Evolutionary conservation across 83 land plant species (phyloP).

Genomic region (Diphasiastrum complanatum): DNA sequence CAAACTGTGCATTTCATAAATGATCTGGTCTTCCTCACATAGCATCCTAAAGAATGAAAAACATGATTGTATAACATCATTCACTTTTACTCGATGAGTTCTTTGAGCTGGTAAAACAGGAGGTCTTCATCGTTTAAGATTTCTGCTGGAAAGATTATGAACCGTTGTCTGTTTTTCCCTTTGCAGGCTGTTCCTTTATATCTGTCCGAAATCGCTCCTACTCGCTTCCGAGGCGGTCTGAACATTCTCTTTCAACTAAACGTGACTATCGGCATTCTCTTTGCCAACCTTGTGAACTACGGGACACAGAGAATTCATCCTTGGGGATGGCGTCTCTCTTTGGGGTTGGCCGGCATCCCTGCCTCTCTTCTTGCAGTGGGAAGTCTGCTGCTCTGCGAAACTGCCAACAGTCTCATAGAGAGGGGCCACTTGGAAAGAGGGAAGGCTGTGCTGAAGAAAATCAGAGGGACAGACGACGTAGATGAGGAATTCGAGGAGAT

Average conservation of each 20-base stretch:
- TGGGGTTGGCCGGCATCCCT: constrained; percentile 25
- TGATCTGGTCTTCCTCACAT: too few species aligned
- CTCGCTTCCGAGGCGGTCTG: constrained; percentile 5
- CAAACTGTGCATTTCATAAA: too few species aligned
- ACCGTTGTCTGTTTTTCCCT: neutral
- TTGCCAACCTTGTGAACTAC: constrained; percentile 14
- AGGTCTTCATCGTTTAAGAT: too few species aligned
- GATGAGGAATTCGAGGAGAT: constrained; percentile 50
- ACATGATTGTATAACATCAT: too few species aligned
- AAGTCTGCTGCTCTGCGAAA: constrained; percentile 30
- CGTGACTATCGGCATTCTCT: constrained; percentile 1
- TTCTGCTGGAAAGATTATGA: neutral
- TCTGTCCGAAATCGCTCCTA: constrained; percentile 15
- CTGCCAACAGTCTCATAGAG: constrained; percentile 64
- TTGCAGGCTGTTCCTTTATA: constrained; percentile 15
- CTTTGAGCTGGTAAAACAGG: too few species aligned
- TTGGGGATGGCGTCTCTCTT: constrained; percentile 25
- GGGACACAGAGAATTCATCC: neutral
- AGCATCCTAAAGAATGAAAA: too few species aligned
- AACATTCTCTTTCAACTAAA: constrained; percentile 11
- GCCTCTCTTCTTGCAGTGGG: constrained; percentile 18
- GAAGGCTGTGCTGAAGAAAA: constrained; percentile 34
- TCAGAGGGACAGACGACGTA: constrained; percentile 46
- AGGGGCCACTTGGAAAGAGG: constrained; percentile 52
- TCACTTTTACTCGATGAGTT: too few species aligned